phyloP scores from a whole-genome alignment of 169 alveolate species.

The Plasmodium adleri region DNA sequence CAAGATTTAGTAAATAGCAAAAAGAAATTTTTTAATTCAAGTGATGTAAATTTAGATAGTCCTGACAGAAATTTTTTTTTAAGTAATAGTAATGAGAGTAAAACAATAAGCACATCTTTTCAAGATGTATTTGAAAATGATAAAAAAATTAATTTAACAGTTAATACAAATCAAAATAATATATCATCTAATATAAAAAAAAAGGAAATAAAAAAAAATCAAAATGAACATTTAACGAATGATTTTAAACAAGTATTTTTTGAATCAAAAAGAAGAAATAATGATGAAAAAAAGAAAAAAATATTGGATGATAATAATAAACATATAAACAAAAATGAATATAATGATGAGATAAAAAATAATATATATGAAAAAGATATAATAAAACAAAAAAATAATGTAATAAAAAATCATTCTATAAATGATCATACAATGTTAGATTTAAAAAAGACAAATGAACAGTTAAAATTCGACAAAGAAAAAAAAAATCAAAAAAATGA shows the following conservation, averaged over 20 bases:
- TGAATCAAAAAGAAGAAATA: not conserved
- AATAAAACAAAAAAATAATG: not conserved
- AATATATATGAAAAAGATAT: not conserved
- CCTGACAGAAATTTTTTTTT: not conserved
- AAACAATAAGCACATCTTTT: slow-evolving; percentile 16
- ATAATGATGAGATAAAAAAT: not conserved
- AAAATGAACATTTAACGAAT: too few relatives aligned
- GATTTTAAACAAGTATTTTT: too few relatives aligned
- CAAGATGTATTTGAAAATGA: slow-evolving; percentile 30
- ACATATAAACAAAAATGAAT: not conserved
- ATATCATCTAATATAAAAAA: not conserved
- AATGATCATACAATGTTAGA: not conserved
- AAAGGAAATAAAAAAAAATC: not conserved
- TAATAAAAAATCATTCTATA: not conserved
- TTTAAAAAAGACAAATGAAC: not conserved
- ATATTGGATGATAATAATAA: not conserved
- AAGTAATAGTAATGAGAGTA: not conserved
- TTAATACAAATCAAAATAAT: not conserved
- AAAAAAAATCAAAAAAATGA: not conserved
- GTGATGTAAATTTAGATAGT: not conserved
- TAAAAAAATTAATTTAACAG: not conserved
- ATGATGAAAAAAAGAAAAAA: not conserved
- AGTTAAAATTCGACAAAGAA: not conserved
- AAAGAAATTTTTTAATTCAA: slow-evolving; percentile 12
- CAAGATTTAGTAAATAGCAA: slow-evolving; percentile 29